Conservation (phyloP, 768 basidiomycete species). For the Serendipita sp. region DNA sequence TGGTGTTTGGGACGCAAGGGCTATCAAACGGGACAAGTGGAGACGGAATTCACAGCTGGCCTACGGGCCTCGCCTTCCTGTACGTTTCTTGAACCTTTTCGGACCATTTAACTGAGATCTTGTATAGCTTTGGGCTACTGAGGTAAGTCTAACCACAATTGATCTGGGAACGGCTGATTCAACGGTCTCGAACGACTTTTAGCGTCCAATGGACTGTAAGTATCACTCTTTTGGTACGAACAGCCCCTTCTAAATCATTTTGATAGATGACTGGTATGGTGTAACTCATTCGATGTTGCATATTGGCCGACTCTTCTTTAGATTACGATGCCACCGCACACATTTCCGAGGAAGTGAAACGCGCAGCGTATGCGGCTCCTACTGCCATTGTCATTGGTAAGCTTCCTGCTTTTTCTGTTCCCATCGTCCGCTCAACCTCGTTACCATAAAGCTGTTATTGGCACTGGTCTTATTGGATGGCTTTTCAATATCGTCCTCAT, state of each 20-base stretch:
- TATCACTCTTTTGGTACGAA: slow-evolving; percentile 6
- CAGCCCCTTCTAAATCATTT: neutral
- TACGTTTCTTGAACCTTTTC: slow-evolving; percentile 18
- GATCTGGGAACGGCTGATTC: neutral
- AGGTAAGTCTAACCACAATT: slow-evolving; percentile 31
- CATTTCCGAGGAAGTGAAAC: slow-evolving; percentile 66
- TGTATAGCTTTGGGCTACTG: slow-evolving; percentile 64
- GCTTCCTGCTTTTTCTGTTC: slow-evolving; percentile 5
- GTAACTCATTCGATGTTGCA: neutral
- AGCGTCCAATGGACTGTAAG: slow-evolving; percentile 38
- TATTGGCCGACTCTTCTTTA: slow-evolving; percentile 19
- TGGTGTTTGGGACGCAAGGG: slow-evolving; percentile 65
- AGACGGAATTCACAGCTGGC: neutral
- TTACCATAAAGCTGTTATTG: slow-evolving; percentile 31
- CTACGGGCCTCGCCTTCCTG: neutral
- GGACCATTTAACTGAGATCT: slow-evolving; percentile 52
- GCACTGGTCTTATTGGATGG: slow-evolving; percentile 69
- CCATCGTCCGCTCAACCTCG: slow-evolving; percentile 4
- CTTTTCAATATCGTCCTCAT: slow-evolving; percentile 72
- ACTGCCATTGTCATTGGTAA: neutral
- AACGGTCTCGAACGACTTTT: neutral
- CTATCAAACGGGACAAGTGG: slow-evolving; percentile 46
- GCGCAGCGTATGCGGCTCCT: slow-evolving; percentile 60
- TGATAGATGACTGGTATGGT: slow-evolving; percentile 6
- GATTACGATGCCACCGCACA: slow-evolving; percentile 73